phyloP scores from a whole-genome alignment of 208 protist genomes.

The Acanthamoeba sp. region DNA sequence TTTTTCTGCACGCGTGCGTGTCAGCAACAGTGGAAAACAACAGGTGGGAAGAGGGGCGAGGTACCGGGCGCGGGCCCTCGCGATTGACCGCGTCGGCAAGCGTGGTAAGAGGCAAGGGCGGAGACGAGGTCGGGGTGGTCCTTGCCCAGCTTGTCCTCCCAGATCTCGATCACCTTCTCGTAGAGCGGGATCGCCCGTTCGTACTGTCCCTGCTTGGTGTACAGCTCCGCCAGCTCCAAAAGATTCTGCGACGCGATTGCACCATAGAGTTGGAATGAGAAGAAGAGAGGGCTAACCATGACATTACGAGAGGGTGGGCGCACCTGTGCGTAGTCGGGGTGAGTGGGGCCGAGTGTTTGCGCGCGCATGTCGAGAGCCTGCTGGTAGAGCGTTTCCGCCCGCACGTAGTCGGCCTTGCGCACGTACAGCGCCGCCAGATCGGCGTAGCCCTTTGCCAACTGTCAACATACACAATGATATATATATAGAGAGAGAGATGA shows the following conservation, averaged over 20 bases:
- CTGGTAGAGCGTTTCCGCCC: slow-evolving; percentile 63
- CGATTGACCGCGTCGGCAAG: slow-evolving; percentile 26
- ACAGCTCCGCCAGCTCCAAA: slow-evolving; percentile 71
- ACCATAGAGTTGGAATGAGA: too few species aligned
- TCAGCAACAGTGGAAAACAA: background rate
- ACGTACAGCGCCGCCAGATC: slow-evolving; percentile 70
- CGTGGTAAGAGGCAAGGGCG: slow-evolving; percentile 54
- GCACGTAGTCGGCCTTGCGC: slow-evolving; percentile 44
- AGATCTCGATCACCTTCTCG: slow-evolving; percentile 76
- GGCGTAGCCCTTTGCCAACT: slow-evolving; percentile 70
- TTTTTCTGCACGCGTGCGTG: background rate
- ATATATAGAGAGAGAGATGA: too few species aligned
- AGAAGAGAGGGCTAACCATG: background rate
- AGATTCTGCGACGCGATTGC: slow-evolving; percentile 5
- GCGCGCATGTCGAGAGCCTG: slow-evolving; percentile 68
- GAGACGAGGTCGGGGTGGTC: slow-evolving; percentile 65
- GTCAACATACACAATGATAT: too few species aligned
- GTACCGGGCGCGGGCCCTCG: background rate
- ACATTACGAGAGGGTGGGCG: background rate
- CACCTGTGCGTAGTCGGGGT: slow-evolving; percentile 72
- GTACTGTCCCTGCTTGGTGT: slow-evolving; percentile 62
- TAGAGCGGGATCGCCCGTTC: slow-evolving; percentile 70
- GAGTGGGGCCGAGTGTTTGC: slow-evolving; percentile 48
- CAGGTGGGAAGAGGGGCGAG: background rate
- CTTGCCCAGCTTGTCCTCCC: slow-evolving; percentile 75